phyloP scores from a whole-genome alignment of 495 filamentous ascomycete species.

The Hypomontagnella submonticulosa region DNA sequence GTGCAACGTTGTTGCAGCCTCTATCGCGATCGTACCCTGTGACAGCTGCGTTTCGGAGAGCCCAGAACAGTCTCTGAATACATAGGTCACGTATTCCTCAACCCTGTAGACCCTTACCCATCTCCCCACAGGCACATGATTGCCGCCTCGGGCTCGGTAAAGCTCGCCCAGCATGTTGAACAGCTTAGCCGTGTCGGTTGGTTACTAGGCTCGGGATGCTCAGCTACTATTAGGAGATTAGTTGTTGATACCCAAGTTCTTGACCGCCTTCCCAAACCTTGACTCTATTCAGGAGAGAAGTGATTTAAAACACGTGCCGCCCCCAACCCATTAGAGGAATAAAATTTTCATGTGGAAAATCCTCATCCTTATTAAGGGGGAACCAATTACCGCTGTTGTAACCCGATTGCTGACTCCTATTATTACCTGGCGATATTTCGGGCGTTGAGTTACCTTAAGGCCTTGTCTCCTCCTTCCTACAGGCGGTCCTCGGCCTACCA shows the following conservation, averaged over 20 bases:
- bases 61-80: background rate
- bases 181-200: background rate
- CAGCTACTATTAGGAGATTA: background rate
- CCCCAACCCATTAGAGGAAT: background rate
- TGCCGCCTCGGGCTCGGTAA: background rate
- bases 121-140: constrained; percentile 11
- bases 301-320: background rate
- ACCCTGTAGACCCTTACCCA: background rate
- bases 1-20: constrained; percentile 11
- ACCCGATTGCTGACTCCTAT: background rate
- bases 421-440: background rate
- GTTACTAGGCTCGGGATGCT: background rate
- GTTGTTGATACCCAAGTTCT: background rate
- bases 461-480: background rate
- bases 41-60: background rate
- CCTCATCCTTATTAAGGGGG: background rate
- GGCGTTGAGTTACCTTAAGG: background rate
- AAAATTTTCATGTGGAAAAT: background rate
- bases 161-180: constrained; percentile 2
- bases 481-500: background rate
- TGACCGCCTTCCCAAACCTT: constrained; percentile 9
- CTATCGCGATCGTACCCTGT: background rate
- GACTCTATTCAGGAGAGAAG: background rate
- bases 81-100: background rate
- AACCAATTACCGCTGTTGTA: background rate